Percentiles rank a stretch among this genome's conserved stretches.
phyloP scores from a whole-genome alignment of 768 basidiomycete species.

The Boletus subcaerulescens region DNA sequence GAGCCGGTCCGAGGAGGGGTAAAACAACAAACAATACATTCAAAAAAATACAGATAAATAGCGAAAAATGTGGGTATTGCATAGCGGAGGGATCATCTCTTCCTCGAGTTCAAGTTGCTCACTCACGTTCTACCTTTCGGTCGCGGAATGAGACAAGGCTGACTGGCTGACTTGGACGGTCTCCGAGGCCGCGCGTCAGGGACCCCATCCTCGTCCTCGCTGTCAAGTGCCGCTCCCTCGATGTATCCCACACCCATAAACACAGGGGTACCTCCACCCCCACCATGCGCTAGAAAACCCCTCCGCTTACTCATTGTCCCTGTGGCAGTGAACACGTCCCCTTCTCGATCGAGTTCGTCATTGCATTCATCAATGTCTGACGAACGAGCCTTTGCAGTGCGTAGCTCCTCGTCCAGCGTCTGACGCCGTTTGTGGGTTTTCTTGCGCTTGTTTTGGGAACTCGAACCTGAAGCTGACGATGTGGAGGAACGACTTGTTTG shows the following conservation, averaged over 20 bases:
- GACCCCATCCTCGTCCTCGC: constrained; percentile 11
- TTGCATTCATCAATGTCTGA: constrained; percentile 33
- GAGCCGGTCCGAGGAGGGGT: too few relatives aligned
- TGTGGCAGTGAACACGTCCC: constrained; percentile 46
- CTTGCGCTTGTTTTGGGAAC: constrained; percentile 18
- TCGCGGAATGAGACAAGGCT: constrained; percentile 27
- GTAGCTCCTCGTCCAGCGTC: constrained; percentile 70
- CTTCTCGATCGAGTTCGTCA: constrained; percentile 38
- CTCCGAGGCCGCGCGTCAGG: background rate
- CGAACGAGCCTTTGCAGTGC: constrained; percentile 39
- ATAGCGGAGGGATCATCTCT: constrained; percentile 8
- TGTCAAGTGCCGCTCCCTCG: constrained; percentile 44
- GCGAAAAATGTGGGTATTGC: background rate
- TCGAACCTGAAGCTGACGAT: constrained; percentile 11
- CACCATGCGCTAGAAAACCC: constrained; percentile 73
- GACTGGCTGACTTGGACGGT: constrained; percentile 9
- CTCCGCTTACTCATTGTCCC: constrained; percentile 51
- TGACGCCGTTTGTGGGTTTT: constrained; percentile 35
- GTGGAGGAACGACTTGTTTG: background rate
- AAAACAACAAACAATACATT: constrained; percentile 5
- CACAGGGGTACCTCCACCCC: constrained; percentile 68
- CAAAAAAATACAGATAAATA: constrained; percentile 29
- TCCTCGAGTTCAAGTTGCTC: background rate
- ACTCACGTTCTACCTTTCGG: constrained; percentile 17
- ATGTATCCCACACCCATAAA: constrained; percentile 70